phyloP scores from a whole-genome alignment of 2,329 filamentous ascomycete genomes.

The Fusarium heterosporum region DNA sequence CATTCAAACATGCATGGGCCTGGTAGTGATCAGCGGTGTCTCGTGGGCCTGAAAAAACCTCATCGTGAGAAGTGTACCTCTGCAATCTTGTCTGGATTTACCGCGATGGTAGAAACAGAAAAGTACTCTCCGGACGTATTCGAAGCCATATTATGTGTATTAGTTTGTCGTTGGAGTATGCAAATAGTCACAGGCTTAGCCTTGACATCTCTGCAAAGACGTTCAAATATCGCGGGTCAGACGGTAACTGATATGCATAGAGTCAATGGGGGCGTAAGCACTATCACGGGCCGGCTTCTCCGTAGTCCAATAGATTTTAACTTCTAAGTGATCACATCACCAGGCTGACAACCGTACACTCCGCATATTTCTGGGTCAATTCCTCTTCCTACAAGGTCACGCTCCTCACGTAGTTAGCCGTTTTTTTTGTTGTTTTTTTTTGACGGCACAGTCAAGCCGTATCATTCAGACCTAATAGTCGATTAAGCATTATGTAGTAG shows the following conservation, averaged over 20 bases:
- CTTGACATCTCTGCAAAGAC: background rate
- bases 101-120: constrained; percentile 14
- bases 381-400: too few relatives aligned
- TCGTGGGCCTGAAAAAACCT: rapidly evolving
- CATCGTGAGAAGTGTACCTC: background rate
- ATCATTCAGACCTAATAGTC: background rate
- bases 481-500: background rate
- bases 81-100: background rate
- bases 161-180: too few relatives aligned
- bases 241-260: background rate
- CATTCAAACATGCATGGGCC: constrained; percentile 4
- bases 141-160: background rate
- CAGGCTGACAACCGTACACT: background rate
- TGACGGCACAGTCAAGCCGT: too few relatives aligned
- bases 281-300: background rate
- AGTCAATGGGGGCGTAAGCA: background rate
- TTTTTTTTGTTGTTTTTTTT: too few relatives aligned
- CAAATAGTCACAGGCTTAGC: too few relatives aligned
- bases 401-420: too few relatives aligned
- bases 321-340: background rate
- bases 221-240: background rate
- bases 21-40: background rate
- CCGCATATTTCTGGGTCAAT: background rate
- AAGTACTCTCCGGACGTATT: constrained; percentile 1
- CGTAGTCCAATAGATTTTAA: background rate